Conservation (phyloP, 148 eudicot species). For the Nepenthes gracilis region DNA sequence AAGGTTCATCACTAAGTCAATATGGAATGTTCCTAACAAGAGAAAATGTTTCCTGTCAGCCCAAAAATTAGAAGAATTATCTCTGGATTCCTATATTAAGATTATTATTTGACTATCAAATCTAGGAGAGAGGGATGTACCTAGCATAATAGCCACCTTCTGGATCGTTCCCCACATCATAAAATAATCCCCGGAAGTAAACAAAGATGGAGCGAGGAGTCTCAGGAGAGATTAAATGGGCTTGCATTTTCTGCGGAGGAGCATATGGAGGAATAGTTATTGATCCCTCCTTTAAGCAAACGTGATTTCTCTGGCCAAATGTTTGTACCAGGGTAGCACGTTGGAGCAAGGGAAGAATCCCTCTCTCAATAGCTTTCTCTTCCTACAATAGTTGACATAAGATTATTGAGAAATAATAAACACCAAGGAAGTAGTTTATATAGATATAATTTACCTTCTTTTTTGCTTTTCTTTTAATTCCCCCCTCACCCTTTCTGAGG, state of each 20-base stretch:
- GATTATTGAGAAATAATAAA: not conserved
- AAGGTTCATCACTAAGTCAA: too few relatives aligned
- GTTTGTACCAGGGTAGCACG: slow-evolving; percentile 97
- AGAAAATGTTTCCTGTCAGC: too few relatives aligned
- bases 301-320: slow-evolving; percentile 92
- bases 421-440: not conserved
- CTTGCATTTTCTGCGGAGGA: slow-evolving; percentile 97
- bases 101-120: too few relatives aligned
- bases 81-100: too few relatives aligned
- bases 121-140: slow-evolving; percentile 16
- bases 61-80: too few relatives aligned
- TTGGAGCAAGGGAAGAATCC: slow-evolving; percentile 78
- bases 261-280: slow-evolving; percentile 96
- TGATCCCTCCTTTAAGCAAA: slow-evolving; percentile 92
- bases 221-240: slow-evolving; percentile 81
- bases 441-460: too few relatives aligned
- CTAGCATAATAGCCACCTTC: slow-evolving; percentile 99
- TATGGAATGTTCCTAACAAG: too few relatives aligned
- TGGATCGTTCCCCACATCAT: slow-evolving; percentile 95
- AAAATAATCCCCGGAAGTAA: slow-evolving; percentile 94
- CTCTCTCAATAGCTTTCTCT: slow-evolving; percentile 97
- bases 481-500: too few relatives aligned
- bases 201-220: slow-evolving; percentile 97
- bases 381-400: slow-evolving; percentile 37
- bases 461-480: too few relatives aligned